phyloP scores from a whole-genome alignment of 2,329 filamentous ascomycete species.

The Graphiopsis chlorocephala region DNA sequence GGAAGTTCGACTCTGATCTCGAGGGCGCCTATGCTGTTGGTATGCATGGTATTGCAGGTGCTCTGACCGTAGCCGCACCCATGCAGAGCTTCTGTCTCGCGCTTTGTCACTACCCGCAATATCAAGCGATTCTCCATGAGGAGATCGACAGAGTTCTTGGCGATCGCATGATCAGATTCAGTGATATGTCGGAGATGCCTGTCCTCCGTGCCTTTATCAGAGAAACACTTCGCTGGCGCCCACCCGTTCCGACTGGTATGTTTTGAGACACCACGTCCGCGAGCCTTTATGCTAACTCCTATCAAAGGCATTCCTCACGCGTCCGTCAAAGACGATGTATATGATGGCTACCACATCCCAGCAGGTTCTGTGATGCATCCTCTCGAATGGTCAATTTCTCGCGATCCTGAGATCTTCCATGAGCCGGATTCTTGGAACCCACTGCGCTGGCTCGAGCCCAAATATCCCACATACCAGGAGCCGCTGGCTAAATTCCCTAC shows the following conservation, averaged over 20 bases:
- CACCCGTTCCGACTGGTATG: constrained; percentile 46
- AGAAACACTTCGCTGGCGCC: constrained; percentile 59
- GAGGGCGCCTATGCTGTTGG: constrained; percentile 48
- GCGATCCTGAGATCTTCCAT: constrained; percentile 24
- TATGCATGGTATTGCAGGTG: constrained; percentile 49
- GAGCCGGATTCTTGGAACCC: constrained; percentile 26
- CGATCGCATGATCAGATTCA: constrained; percentile 51
- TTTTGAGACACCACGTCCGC: constrained; percentile 18
- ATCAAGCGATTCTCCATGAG: constrained; percentile 45
- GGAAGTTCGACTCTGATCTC: constrained; percentile 42
- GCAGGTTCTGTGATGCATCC: constrained; percentile 26
- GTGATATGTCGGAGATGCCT: constrained; percentile 52
- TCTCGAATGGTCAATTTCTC: constrained; percentile 27
- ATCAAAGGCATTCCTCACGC: constrained; percentile 25
- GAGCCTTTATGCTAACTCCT: neutral
- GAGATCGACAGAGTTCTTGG: constrained; percentile 58
- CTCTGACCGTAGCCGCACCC: constrained; percentile 46
- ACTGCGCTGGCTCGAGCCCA: constrained; percentile 24
- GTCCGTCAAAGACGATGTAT: constrained; percentile 21
- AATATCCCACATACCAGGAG: constrained; percentile 28
- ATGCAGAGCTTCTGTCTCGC: constrained; percentile 50
- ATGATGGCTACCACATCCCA: constrained; percentile 27
- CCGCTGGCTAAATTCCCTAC: constrained; percentile 27
- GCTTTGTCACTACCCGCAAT: constrained; percentile 45
- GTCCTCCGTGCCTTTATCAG: constrained; percentile 56